Evolutionary conservation across 1,284 basidiomycete species (phyloP).

Genomic region (Boletus semigastroideus): DNA sequence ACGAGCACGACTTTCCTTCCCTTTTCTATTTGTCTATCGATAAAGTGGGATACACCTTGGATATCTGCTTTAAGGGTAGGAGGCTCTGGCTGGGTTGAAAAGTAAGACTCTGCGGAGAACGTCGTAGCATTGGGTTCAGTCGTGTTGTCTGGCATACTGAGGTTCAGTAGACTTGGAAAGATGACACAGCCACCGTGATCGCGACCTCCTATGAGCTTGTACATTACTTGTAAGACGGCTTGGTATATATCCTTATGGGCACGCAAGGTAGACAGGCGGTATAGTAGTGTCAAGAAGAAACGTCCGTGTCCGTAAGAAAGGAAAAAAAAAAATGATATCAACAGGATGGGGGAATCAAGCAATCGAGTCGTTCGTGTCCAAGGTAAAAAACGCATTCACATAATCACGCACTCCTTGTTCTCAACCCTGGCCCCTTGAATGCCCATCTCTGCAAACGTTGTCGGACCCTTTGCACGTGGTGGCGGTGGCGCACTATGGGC

Average conservation of each 20-base stretch:
- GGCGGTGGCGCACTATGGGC: background rate
- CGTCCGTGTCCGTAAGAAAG: background rate
- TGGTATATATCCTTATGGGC: background rate
- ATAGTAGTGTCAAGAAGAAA: background rate
- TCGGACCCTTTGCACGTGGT: conserved; percentile 46
- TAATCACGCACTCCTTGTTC: conserved; percentile 80
- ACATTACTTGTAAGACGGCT: no score
- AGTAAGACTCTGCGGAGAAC: conserved; percentile 87
- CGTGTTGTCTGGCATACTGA: conserved; percentile 17
- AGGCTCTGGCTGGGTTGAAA: conserved; percentile 80
- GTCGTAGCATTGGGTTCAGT: conserved; percentile 15
- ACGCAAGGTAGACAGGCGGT: background rate
- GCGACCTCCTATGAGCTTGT: no score
- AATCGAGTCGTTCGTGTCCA: background rate
- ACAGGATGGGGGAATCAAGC: background rate
- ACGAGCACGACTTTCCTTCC: conserved; percentile 87
- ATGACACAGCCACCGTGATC: conserved; percentile 21
- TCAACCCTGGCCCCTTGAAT: conserved; percentile 72
- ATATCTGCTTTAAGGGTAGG: conserved; percentile 66
- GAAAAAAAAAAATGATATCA: background rate
- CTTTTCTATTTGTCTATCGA: conserved; percentile 61
- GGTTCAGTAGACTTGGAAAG: background rate
- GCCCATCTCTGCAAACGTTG: conserved; percentile 94
- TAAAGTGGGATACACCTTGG: conserved; percentile 63
- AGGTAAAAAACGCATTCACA: conserved; percentile 42